Conservation (phyloP, 192 early-diverging fungal species). For the Coemansia sp. region DNA sequence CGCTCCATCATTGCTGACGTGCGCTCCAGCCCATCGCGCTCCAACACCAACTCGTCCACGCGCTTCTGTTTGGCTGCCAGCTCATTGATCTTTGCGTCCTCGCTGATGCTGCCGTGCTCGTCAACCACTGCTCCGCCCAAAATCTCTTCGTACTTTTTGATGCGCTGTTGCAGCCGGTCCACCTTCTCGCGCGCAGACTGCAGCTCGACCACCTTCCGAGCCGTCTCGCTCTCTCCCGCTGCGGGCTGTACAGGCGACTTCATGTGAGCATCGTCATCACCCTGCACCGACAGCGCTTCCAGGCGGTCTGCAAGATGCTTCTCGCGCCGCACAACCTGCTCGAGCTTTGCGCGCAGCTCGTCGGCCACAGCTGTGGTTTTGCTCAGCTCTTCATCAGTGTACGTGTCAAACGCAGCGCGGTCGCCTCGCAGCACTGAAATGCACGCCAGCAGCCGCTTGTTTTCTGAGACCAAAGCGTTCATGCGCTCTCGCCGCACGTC, state of each 20-base stretch:
- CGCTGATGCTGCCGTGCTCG: constrained; percentile 19
- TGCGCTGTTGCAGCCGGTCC: constrained; percentile 31
- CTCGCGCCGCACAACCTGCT: constrained; percentile 53
- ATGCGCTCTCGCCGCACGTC: constrained; percentile 60
- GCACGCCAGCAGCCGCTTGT: constrained; percentile 57
- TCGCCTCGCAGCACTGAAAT: constrained; percentile 56
- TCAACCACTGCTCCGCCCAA: constrained; percentile 29
- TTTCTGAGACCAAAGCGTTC: constrained; percentile 58
- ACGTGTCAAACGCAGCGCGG: constrained; percentile 54
- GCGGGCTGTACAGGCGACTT: constrained; percentile 25
- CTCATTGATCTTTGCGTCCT: constrained; percentile 27
- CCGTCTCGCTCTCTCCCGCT: constrained; percentile 22
- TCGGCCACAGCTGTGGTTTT: constrained; percentile 50
- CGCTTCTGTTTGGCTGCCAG: constrained; percentile 51
- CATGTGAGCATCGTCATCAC: constrained; percentile 26
- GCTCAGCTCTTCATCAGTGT: constrained; percentile 53
- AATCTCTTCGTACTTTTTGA: constrained; percentile 48
- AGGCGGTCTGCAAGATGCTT: constrained; percentile 49
- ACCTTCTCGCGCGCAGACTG: constrained; percentile 25
- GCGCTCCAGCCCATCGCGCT: constrained; percentile 58
- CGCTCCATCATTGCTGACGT: constrained; percentile 56
- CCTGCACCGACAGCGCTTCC: constrained; percentile 34
- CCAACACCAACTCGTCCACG: constrained; percentile 55
- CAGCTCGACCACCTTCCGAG: constrained; percentile 28
- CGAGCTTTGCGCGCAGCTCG: constrained; percentile 54